Base-by-base conservation (phyloP, 768 basidiomycete genomes). In the Grammothele lineata region DNA sequence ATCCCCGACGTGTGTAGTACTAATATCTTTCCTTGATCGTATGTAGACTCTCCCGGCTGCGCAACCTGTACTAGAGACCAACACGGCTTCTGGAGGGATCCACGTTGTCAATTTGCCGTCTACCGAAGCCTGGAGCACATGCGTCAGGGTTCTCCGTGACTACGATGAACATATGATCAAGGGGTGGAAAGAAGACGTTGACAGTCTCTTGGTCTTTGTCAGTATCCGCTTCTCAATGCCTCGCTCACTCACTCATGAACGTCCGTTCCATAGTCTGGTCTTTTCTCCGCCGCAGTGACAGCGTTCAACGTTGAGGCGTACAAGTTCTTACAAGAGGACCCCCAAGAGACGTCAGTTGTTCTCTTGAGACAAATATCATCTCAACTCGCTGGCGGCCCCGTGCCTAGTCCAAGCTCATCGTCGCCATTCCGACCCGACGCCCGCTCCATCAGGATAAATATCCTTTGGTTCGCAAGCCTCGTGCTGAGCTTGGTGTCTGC, bases 401-500 rank as follows among this genome's bases (percentile, higher is more conserved):
- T 34, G 2, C 33, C 45, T 46, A 55, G 33, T n/a, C 23, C 17
- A 23, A 55, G 33, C 18, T 19, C 17, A 23, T 53, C 35, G n/a
- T 38, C 4, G 44, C 45, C 21, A 43, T 59, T 59, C 38, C 35
- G 36, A 6, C 32, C 47, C 17, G 59, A 43, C 7, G 25, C 43
- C 1, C 40, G 43, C 12, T 45, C 43, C n/a, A 18, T 50, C 30
- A 42, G 51, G 22, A 36, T 51, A 48, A 62, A 58, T 43, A 40
- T 41, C 1, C 45, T 62, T 3, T 60, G 59, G 59, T 54, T 60
- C 39, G 42, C 51, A 1, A 61, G 59, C 26, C 55, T 63, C 14
- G 48, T 55, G 1, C 34, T 60, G 38, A 56, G 55, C 36, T 59
- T 63, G 23, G 37, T 51, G 11, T 48, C 54, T 11, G 61, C 59